phyloP scores from a whole-genome alignment of 805 yeast species.

The Metschnikowia santaceciliae region DNA sequence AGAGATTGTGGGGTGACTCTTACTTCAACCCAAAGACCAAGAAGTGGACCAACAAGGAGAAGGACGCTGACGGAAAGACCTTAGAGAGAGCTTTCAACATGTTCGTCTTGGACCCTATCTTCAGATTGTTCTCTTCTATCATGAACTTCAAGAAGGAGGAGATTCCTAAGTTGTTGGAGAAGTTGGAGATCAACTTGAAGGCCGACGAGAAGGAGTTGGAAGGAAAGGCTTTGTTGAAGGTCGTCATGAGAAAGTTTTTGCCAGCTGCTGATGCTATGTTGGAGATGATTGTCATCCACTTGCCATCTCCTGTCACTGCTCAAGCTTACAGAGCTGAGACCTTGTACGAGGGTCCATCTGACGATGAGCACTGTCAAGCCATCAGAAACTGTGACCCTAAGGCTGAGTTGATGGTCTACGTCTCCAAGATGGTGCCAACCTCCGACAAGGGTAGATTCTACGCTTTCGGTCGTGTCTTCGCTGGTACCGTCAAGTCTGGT shows the following conservation, averaged over 20 bases:
- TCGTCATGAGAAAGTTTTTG: conserved; percentile 98
- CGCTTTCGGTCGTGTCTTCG: conserved; percentile 99
- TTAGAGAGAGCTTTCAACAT: conserved; percentile 99
- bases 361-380: conserved; percentile 84
- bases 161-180: conserved; percentile 85
- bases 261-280: conserved; percentile 99
- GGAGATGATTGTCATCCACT: conserved; percentile 97
- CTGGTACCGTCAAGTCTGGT: conserved; percentile 99
- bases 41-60: conserved; percentile 97
- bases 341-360: conserved; percentile 97
- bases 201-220: conserved; percentile 96
- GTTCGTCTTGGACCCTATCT: conserved; percentile 98
- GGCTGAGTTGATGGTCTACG: conserved; percentile 98
- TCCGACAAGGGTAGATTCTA: conserved; percentile 99
- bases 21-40: conserved; percentile 99
- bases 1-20: conserved; percentile 99
- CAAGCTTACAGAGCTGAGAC: conserved; percentile 99
- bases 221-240: conserved; percentile 97
- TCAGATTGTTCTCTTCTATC: conserved; percentile 93
- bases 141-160: conserved; percentile 99
- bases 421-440: conserved; percentile 99
- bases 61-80: conserved; percentile 91
- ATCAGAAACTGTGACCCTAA: conserved; percentile 98
- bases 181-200: conserved; percentile 91
- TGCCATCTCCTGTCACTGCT: conserved; percentile 99